These are phyloP conservation scores for Halenospora varia DNA, from an alignment of 495 filamentous ascomycete genomes.

Conservation along the genomic window DNA sequence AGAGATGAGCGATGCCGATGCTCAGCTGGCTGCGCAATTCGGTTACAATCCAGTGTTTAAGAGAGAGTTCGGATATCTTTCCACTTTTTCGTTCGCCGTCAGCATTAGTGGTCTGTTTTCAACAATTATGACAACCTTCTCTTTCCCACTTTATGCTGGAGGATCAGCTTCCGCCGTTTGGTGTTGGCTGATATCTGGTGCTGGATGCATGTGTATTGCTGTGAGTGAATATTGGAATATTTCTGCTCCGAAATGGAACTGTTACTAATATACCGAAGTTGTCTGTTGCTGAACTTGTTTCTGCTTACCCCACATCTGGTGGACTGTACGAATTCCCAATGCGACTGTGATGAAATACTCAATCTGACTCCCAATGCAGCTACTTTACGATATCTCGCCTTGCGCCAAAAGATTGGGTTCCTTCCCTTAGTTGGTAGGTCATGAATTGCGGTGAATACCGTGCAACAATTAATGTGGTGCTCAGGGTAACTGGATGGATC, in stretches of 20 bases:
- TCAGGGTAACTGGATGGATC: constrained; percentile 56
- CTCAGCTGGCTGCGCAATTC: constrained; percentile 23
- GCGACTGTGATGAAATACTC: constrained; percentile 12
- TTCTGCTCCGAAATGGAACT: too few relatives aligned
- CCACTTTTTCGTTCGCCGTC: constrained; percentile 61
- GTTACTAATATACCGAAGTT: constrained; percentile 16
- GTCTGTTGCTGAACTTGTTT: constrained; percentile 53
- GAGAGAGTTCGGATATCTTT: constrained; percentile 58
- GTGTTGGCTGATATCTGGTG: constrained; percentile 62
- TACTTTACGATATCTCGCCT: constrained; percentile 34
- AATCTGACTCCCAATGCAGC: constrained; percentile 2
- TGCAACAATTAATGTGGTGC: neutral
- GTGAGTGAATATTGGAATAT: constrained; percentile 22
- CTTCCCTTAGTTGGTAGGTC: constrained; percentile 20
- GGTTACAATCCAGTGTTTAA: constrained; percentile 48
- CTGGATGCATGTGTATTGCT: constrained; percentile 60
- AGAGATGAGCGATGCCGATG: constrained; percentile 22
- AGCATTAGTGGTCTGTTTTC: constrained; percentile 57
- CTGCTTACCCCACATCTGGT: constrained; percentile 55
- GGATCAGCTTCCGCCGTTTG: constrained; percentile 57
- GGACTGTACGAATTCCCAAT: constrained; percentile 49
- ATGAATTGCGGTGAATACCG: neutral
- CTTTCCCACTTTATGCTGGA: constrained; percentile 55
- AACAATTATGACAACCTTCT: constrained; percentile 57
- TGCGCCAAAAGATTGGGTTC: constrained; percentile 34